Evolutionary conservation across 257 asterid species (phyloP), one percentile per base, ranked within the genome.

Genomic region (Linderniella brevidens): DNA sequence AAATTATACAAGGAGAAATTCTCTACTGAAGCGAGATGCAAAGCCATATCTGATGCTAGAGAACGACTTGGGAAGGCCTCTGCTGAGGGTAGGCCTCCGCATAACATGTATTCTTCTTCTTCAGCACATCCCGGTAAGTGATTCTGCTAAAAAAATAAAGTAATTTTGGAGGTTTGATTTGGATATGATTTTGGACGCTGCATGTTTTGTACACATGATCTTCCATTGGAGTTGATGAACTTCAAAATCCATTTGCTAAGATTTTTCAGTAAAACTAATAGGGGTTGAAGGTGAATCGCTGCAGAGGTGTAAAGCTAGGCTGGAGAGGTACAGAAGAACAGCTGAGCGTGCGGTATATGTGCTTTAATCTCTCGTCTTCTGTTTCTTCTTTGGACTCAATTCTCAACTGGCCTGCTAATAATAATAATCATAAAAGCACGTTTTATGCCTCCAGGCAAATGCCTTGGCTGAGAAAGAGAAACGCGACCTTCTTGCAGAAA

Each of bases 391-490:
- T 25, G 32, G 32, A 25, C 32, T 25, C 9, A 37, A 17, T 18
- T 48, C 62, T 35, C 35, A 20, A 57, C 46, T 41, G 46, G 32
- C 15, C 46, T 46, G 41, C 20, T 25, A 25, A 3, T 25, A 25
- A 6, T 25, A 37, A 20, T 16, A 50, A 57, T 57, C 20, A 48
- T 5, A 54, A 37, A 29, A 20, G 53, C 42, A 18, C 48, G 36
- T 35, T 53, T 63, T 48, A 53, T 50, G 48, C 57, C 41, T 88
- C 54, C 78, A 88, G 95, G 98, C 84, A 46, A 80, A 78, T 62
- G 98, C 98, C 58, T 68, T 88, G 46, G 93, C 93, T 9, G 98
- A 84, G 90, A 88, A 88, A 68, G 84, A 80, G 67, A 78, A 58
- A 82, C 92, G 95, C 25, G 98, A 84, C 65, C 83, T 76, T 67